Conservation (phyloP, 441 rosid species). For the Lepidium campestre region DNA sequence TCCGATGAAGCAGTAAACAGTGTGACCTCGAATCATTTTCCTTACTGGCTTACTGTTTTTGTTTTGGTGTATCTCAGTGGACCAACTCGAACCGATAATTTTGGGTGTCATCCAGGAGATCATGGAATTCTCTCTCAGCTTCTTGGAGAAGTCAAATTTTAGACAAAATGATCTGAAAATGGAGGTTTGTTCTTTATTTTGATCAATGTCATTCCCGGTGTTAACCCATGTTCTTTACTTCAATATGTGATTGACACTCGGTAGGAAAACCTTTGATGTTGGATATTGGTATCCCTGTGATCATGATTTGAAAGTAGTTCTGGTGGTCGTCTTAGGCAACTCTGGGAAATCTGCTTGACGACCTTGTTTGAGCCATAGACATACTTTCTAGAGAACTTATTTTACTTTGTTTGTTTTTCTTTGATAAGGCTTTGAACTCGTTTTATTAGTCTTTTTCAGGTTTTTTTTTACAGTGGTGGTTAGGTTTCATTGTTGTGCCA, state of each 20-base stretch:
- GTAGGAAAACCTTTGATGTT: not conserved
- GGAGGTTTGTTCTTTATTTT: slow-evolving; percentile 58
- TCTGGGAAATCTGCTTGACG: not conserved
- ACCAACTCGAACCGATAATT: slow-evolving; percentile 67
- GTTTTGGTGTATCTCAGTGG: slow-evolving; percentile 45
- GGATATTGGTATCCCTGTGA: not conserved
- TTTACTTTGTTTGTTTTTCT: not conserved
- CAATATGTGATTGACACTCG: not conserved
- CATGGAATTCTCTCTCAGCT: slow-evolving; percentile 80
- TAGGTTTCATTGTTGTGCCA: slow-evolving; percentile 1
- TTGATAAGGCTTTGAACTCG: not conserved
- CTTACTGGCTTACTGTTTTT: slow-evolving; percentile 4
- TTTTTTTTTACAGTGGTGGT: not conserved
- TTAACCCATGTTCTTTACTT: not conserved
- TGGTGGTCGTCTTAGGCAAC: not conserved
- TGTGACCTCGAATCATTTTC: not conserved
- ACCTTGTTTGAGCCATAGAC: not conserved
- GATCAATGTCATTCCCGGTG: not conserved
- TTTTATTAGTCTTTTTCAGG: not conserved
- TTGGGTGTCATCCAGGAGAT: slow-evolving; percentile 67
- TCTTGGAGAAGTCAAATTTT: slow-evolving; percentile 69
- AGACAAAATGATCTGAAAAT: slow-evolving; percentile 44
- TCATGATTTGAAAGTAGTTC: not conserved
- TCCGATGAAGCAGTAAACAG: not conserved
- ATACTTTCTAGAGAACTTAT: not conserved